These are phyloP conservation scores for Tolypocladium capitatum DNA, from an alignment of 2,329 filamentous ascomycete species.

Conservation along the genomic window DNA sequence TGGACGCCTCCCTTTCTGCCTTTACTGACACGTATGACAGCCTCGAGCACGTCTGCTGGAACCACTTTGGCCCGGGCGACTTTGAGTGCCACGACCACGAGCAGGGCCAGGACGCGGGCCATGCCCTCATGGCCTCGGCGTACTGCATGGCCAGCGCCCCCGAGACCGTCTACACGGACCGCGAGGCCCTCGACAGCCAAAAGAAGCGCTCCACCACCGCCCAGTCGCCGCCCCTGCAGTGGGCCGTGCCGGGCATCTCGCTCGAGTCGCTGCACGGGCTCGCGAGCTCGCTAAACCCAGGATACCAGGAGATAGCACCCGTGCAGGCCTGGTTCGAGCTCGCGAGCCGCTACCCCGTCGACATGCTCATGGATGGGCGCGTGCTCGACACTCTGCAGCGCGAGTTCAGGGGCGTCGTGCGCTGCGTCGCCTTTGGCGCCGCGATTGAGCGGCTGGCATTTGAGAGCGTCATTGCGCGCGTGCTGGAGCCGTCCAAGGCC, in stretches of 20 bases:
- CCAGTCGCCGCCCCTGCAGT: slow-evolving; percentile 17
- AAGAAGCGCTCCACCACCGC: slow-evolving; percentile 1
- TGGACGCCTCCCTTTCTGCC: background rate
- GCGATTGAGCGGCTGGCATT: slow-evolving; percentile 31
- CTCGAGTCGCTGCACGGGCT: slow-evolving; percentile 31
- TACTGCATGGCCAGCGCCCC: slow-evolving; percentile 28
- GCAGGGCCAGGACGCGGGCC: slow-evolving; percentile 21
- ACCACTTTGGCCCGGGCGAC: slow-evolving; percentile 30
- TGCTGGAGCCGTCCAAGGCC: slow-evolving; percentile 18
- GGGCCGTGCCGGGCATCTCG: slow-evolving; percentile 26
- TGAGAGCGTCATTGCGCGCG: slow-evolving; percentile 27
- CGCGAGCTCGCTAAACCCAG: slow-evolving; percentile 29
- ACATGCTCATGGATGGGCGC: slow-evolving; percentile 19
- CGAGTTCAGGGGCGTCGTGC: slow-evolving; percentile 29
- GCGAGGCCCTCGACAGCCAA: slow-evolving; percentile 1
- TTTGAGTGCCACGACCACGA: slow-evolving; percentile 20
- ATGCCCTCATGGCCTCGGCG: slow-evolving; percentile 30
- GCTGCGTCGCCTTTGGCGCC: slow-evolving; percentile 35
- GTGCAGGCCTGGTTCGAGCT: slow-evolving; percentile 45
- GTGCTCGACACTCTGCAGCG: slow-evolving; percentile 24
- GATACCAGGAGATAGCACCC: slow-evolving; percentile 30
- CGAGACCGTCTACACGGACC: slow-evolving; percentile 16
- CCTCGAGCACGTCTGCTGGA: slow-evolving; percentile 39
- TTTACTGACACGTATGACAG: slow-evolving; percentile 13
- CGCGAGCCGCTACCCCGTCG: slow-evolving; percentile 24